A percentile compares a stretch with the other conserved stretches of the same genome.
Evolutionary conservation across 2,329 filamentous ascomycete genomes (phyloP).

Genomic region (Achaetomium macrosporum): DNA sequence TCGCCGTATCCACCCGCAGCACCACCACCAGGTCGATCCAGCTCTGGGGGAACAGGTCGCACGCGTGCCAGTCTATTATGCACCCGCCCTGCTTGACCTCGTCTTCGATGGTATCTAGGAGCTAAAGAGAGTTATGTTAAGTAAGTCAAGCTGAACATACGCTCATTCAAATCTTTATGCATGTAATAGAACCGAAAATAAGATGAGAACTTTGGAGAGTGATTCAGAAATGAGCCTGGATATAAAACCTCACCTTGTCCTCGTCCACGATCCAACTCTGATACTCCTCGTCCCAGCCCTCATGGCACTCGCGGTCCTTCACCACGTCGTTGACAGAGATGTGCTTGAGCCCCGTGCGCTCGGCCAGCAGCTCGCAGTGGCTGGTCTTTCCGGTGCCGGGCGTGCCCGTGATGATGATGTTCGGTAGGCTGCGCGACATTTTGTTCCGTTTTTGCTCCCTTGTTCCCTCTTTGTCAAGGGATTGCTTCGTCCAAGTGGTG

Average conservation of each 20-base stretch:
- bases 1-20: constrained; percentile 69
- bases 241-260: constrained; percentile 62
- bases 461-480: no score
- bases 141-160: no score
- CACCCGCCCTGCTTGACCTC: constrained; percentile 72
- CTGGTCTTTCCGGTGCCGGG: constrained; percentile 95
- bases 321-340: constrained; percentile 86
- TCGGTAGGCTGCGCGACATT: constrained; percentile 56
- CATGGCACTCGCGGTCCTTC: constrained; percentile 80
- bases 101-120: constrained; percentile 84
- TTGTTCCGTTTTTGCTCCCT: constrained; percentile 2
- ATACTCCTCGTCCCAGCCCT: constrained; percentile 79
- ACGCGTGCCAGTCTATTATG: constrained; percentile 97
- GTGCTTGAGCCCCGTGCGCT: constrained; percentile 71
- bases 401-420: constrained; percentile 92
- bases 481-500: background rate
- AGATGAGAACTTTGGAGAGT: constrained; percentile 8
- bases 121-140: constrained; percentile 35
- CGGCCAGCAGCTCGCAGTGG: constrained; percentile 75
- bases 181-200: background rate
- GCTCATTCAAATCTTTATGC: background rate
- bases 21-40: constrained; percentile 97
- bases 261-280: constrained; percentile 93
- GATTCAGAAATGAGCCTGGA: background rate
- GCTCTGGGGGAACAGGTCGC: constrained; percentile 85